phyloP scores from a whole-genome alignment of 306 rosid genomes.

The Ormosia emarginata region DNA sequence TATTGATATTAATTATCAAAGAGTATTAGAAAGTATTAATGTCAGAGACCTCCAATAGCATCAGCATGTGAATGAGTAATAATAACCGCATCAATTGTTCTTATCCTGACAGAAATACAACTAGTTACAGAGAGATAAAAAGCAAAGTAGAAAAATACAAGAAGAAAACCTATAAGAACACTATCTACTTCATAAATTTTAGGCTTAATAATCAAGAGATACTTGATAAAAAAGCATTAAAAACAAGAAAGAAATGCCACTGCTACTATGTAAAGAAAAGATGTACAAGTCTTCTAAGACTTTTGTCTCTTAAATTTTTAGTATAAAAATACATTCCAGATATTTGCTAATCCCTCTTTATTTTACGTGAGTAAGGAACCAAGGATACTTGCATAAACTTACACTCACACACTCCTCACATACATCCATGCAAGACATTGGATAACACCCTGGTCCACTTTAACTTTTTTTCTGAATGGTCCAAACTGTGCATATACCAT shows the following conservation, averaged over 20 bases:
- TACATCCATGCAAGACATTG: background rate
- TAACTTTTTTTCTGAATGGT: background rate
- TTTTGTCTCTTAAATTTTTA: background rate
- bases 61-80: constrained; percentile 99
- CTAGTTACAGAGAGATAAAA: constrained; percentile 37
- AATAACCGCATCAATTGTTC: constrained; percentile 88
- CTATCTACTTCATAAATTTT: background rate
- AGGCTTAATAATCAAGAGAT: background rate
- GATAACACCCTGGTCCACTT: background rate
- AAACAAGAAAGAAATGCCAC: constrained; percentile 1
- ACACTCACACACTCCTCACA: background rate
- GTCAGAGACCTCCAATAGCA: constrained; percentile 94
- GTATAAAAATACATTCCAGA: background rate
- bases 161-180: constrained; percentile 25
- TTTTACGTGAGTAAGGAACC: background rate
- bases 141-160: constrained; percentile 15
- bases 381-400: background rate
- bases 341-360: constrained; percentile 12
- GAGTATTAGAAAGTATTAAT: constrained; percentile 31
- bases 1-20: constrained; percentile 26
- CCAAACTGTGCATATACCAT: background rate
- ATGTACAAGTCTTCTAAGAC: background rate
- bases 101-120: constrained; percentile 86
- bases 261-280: background rate
- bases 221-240: background rate